These are phyloP conservation scores for Pseudocercospora fijiensis DNA, from an alignment of 2,329 filamentous ascomycete genomes.

Conservation along the genomic window DNA sequence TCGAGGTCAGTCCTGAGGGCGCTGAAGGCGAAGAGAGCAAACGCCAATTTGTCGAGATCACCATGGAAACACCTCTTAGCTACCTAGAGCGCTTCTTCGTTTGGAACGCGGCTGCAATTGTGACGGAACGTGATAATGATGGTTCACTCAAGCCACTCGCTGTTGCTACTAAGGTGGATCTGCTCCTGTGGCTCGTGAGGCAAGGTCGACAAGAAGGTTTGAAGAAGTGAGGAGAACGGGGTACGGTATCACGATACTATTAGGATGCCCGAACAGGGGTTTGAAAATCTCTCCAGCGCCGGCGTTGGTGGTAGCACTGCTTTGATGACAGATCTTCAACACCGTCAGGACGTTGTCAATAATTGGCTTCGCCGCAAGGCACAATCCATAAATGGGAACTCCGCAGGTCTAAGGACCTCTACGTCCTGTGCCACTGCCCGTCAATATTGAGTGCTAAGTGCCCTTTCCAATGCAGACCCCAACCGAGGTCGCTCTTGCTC, in stretches of 20 bases:
- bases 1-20: conserved; percentile 64
- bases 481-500: not conserved
- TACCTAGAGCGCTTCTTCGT: conserved; percentile 91
- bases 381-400: not conserved
- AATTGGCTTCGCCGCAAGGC: not conserved
- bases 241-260: not conserved
- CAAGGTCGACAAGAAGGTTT: conserved; percentile 41
- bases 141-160: conserved; percentile 70
- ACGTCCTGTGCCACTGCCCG: not conserved
- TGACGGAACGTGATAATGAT: conserved; percentile 71
- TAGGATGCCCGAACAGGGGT: not conserved
- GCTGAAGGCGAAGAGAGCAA: conserved; percentile 44
- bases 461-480: not conserved
- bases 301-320: not conserved
- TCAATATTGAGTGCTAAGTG: not conserved
- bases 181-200: conserved; percentile 88
- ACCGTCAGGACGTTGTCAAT: not conserved
- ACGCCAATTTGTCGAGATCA: conserved; percentile 89
- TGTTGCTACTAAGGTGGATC: conserved; percentile 93
- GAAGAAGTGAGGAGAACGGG: not conserved
- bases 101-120: conserved; percentile 95
- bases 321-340: not conserved
- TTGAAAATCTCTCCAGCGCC: not conserved
- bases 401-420: not conserved
- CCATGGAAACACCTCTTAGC: conserved; percentile 78